Evolutionary conservation across 2,329 filamentous ascomycete species (phyloP), one percentile per base, ranked within the genome.

Genomic region (Monilinia fructigena): DNA sequence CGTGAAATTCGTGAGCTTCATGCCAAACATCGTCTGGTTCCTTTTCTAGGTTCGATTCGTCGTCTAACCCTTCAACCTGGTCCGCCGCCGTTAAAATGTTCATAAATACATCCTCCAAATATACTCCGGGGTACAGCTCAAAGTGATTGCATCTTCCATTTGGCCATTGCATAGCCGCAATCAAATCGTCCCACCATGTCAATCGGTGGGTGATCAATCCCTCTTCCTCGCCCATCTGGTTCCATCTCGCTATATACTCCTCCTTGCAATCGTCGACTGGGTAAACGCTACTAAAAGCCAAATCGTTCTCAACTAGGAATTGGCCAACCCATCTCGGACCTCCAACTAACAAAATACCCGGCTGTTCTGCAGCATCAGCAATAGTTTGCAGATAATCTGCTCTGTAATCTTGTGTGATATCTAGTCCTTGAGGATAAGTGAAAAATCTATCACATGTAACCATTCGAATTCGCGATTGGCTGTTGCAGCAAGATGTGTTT

Each of bases 381-480:
- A 65, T 42, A 8, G 63, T 65, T 14, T 47, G n/a, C 3, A 65
- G 18, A 14, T 65, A 61, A 2, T 61, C 23, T 42, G 45, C 5
- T 38, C 53, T 50, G 2, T 60, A 53, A 28, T 65, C 55, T 23
- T 40, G n/a, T 18, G 55, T 42, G 47, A 60, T 45, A 48, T 65
- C 63, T 2, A 61, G 11, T 23, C 50, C 47, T 20, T 65, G 55
- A 18, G 47, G 23, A 52, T 42, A 18, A 65, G 48, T 16, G 63
- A 65, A 50, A 52, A 52, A 11, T 65, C 63, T 53, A 65, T 65
- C 35, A 65, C 63, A 53, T 42, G 55, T 26, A 65, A 16, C 63
- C 63, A 65, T 53, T 61, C 55, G 35, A 61, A 65, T 47, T 61
- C 63, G 20, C 55, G 63, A 20, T 65, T 65, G 10, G 63, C 63